A percentile compares a stretch with the other conserved stretches of the same genome.
These are phyloP conservation scores for Omphalotus olearius DNA, from an alignment of 1,284 basidiomycete genomes.

Conservation along the genomic window DNA sequence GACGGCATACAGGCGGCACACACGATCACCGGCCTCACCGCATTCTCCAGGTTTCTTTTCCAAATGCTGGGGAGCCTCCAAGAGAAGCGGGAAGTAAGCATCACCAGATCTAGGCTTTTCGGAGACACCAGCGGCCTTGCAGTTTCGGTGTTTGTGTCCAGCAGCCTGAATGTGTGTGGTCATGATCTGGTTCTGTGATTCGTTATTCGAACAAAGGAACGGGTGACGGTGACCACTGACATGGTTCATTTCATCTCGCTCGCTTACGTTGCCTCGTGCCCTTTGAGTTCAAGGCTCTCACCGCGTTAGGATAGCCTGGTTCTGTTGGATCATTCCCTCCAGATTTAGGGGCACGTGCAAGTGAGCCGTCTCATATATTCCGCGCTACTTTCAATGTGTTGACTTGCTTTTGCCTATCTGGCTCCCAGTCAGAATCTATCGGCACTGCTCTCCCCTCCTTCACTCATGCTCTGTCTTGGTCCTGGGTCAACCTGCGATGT, in stretches of 20 bases:
- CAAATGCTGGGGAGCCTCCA: neutral
- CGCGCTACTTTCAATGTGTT: slow-evolving; percentile 11
- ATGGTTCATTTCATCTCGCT: slow-evolving; percentile 27
- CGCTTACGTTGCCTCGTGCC: slow-evolving; percentile 12
- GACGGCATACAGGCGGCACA: neutral
- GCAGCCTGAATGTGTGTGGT: slow-evolving; percentile 3
- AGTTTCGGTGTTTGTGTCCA: slow-evolving; percentile 4
- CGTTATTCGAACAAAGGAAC: slow-evolving; percentile 17
- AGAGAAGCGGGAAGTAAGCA: neutral
- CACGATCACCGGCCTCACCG: slow-evolving; percentile 9
- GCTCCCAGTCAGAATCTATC: slow-evolving; percentile 19
- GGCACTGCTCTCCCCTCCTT: slow-evolving; percentile 20
- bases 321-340: slow-evolving; percentile 11
- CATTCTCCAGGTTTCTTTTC: neutral
- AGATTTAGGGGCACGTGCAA: slow-evolving; percentile 18
- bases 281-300: slow-evolving; percentile 22
- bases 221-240: slow-evolving; percentile 21
- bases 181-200: slow-evolving; percentile 21
- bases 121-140: neutral
- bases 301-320: slow-evolving; percentile 12
- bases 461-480: slow-evolving; percentile 43
- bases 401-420: slow-evolving; percentile 11
- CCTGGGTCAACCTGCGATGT: slow-evolving; percentile 48
- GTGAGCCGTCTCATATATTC: slow-evolving; percentile 15
- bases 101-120: neutral